A percentile compares a stretch with the other conserved stretches of the same genome.
phyloP scores from a whole-genome alignment of 495 filamentous ascomycete species.

The Cercophora sp. region DNA sequence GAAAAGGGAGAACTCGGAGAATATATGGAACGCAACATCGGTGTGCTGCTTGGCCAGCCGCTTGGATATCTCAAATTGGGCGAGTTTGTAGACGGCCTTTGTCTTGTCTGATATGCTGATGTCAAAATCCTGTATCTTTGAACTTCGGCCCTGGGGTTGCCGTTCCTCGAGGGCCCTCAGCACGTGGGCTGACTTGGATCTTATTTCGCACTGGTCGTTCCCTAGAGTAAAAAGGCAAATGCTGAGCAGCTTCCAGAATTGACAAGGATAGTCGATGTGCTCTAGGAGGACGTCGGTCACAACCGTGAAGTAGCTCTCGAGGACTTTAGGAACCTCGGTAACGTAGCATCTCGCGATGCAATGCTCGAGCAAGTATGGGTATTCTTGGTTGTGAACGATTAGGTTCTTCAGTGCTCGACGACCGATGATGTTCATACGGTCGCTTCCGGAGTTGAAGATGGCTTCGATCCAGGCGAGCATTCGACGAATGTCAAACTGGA shows the following conservation, averaged over 20 bases:
- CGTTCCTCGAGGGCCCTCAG: constrained; percentile 80
- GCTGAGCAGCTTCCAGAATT: constrained; percentile 85
- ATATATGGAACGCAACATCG: constrained; percentile 85
- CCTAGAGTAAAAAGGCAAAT: constrained; percentile 88
- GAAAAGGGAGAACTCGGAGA: constrained; percentile 88
- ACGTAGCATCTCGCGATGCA: constrained; percentile 87
- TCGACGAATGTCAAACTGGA: constrained; percentile 86
- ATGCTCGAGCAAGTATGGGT: constrained; percentile 76
- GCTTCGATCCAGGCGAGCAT: constrained; percentile 93
- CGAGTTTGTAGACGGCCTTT: constrained; percentile 93
- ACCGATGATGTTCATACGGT: constrained; percentile 89
- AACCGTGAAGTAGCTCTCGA: constrained; percentile 94
- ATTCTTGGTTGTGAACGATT: constrained; percentile 82
- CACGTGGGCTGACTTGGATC: constrained; percentile 83
- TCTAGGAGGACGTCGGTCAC: constrained; percentile 82
- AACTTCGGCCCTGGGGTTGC: constrained; percentile 64
- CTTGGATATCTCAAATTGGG: constrained; percentile 94
- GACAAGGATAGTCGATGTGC: constrained; percentile 69
- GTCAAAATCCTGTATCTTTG: constrained; percentile 92
- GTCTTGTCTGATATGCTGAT: constrained; percentile 98
- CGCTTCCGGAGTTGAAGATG: constrained; percentile 85
- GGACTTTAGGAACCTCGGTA: constrained; percentile 68
- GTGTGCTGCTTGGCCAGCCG: constrained; percentile 81
- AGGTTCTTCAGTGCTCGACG: constrained; percentile 85
- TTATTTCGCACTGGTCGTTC: constrained; percentile 79